A percentile compares a stretch with the other conserved stretches of the same genome.
Evolutionary conservation across 2,329 filamentous ascomycete species (phyloP).

Genomic region (Botryosphaeria agaves): DNA sequence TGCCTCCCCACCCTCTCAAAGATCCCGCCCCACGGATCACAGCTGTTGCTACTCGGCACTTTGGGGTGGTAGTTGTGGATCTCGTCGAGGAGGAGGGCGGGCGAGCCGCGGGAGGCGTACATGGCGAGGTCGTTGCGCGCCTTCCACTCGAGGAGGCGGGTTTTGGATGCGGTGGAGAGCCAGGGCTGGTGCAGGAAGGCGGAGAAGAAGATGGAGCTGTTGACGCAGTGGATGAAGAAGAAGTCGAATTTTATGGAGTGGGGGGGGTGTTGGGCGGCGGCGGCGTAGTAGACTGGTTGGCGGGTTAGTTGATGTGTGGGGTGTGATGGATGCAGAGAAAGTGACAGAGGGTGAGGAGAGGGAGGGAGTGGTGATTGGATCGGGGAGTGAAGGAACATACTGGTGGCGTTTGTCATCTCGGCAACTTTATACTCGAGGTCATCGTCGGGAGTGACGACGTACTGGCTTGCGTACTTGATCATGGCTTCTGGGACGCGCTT

Average conservation of each 20-base stretch:
- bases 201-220: conserved; percentile 55
- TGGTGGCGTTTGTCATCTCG: conserved; percentile 52
- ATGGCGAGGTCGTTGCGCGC: conserved; percentile 55
- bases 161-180: conserved; percentile 42
- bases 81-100: conserved; percentile 40
- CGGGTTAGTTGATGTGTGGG: background rate
- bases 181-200: conserved; percentile 43
- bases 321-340: background rate
- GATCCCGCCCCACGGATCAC: conserved; percentile 24
- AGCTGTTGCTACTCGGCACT: conserved; percentile 10
- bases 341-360: background rate
- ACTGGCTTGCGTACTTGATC: conserved; percentile 41
- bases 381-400: conserved; percentile 16
- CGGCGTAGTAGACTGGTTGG: conserved; percentile 34
- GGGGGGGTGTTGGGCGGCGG: conserved; percentile 42
- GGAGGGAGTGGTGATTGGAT: no score
- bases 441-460: conserved; percentile 31
- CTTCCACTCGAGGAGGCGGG: conserved; percentile 66
- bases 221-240: conserved; percentile 65
- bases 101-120: conserved; percentile 52
- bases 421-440: conserved; percentile 40
- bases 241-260: conserved; percentile 68
- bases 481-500: conserved; percentile 45
- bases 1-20: conserved; percentile 27
- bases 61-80: conserved; percentile 43